phyloP scores from a whole-genome alignment of 2,329 filamentous ascomycete species.

The Ceratocystis papillata region DNA sequence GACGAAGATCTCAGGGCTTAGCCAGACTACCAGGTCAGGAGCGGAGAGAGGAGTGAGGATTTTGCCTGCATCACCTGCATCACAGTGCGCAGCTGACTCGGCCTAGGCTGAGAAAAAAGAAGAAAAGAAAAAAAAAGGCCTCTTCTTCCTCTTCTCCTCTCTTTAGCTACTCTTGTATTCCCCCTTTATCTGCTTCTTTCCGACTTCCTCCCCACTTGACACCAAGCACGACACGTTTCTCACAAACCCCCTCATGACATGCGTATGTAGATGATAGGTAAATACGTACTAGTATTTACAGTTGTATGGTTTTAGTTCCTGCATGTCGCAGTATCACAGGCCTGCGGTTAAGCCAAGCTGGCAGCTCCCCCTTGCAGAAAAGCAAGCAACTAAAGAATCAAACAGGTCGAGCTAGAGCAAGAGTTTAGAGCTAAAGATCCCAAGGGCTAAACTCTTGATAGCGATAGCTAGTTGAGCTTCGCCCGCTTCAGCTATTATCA shows the following conservation, averaged over 20 bases:
- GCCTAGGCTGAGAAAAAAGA: not conserved
- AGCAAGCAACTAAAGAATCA: not conserved
- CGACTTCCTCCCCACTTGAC: not conserved
- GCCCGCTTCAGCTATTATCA: no score
- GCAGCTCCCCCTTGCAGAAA: constrained; percentile 7
- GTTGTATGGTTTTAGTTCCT: not conserved
- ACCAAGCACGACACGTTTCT: not conserved
- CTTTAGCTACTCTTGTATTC: not conserved
- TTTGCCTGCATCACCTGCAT: no score
- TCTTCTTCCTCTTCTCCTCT: not conserved
- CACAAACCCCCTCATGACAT: not conserved
- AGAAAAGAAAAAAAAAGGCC: not conserved
- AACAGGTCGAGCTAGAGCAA: not conserved
- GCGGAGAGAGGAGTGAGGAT: not conserved
- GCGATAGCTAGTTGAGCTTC: no score
- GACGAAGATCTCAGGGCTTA: not conserved
- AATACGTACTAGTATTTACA: not conserved
- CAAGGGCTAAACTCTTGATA: not conserved
- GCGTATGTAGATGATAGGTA: not conserved
- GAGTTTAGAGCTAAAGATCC: not conserved
- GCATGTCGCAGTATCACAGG: constrained; percentile 9
- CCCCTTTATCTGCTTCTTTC: not conserved
- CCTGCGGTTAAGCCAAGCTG: constrained; percentile 4
- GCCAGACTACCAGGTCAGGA: not conserved
- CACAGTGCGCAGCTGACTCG: not conserved